Evolutionary conservation across 768 basidiomycete genomes (phyloP), one percentile per base, ranked within the genome.

Genomic region (Hirschioporus abietinus): DNA sequence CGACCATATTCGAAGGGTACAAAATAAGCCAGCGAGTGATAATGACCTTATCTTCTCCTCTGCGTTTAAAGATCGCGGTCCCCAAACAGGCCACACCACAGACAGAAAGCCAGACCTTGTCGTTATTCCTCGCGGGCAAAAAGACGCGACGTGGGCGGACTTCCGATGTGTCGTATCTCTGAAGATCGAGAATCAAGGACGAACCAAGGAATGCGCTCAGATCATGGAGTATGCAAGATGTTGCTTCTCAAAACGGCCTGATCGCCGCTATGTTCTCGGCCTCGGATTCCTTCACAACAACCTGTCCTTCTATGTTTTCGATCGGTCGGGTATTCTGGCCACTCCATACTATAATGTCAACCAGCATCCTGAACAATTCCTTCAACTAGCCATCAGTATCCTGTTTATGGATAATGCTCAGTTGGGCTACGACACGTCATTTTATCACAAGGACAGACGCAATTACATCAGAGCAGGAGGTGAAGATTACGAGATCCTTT

Each of bases 301-400:
- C 10, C 24, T 61, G 1, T 61, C 60, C 60, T 34, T 61, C 60
- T 25, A 25, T 23, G 60, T 61, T 24, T 61, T 61, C 60, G 30
- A 61, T 23, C 60, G 60, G 23, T 61, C 60, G 20, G 60, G 60
- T 17, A 23, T 18, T 25, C 15, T 61, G 9, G 30, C 60, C 30
- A 25, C 60, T 17, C 25, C 60, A 61, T 24, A 25, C 9, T 61
- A 25, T 23, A 23, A 61, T 61, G 60, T 61, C 23, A 9, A 61
- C 30, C 15, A 61, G 20, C 5, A 61, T 17, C 60, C 60, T 2
- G 60, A 61, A 23, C 17, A 15, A 15, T 61, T 61, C 3, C 60
- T 61, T 61, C 60, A 34, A 24, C 15, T 61, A 12, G 60, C 60
- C 3, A 24, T 61, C 15, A 18, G 60, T 15, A 24, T 61, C 12